Base-by-base conservation (phyloP, 139 green algal genomes). In the Bryopsis sp. region DNA sequence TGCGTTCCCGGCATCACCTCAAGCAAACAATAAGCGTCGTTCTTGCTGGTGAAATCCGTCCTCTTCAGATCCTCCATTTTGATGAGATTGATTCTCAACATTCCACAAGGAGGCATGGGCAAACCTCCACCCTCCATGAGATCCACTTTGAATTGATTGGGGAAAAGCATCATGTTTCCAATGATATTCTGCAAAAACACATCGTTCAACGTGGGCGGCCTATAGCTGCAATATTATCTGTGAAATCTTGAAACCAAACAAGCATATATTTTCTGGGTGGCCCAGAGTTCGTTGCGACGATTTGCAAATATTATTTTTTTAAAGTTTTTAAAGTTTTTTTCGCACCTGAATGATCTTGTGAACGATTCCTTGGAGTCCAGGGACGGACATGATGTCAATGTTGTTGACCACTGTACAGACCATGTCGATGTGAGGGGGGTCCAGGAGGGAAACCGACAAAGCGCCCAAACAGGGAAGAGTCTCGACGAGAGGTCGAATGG, bases 391-490 rank as follows among this genome's bases (percentile, higher is more conserved):
- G 36, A 93, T 28, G 78, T 93, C 87, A 11, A 86, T 61, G 3
- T 69, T 63, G 46, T 77, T 75, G 63, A 86, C 69, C 39, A 86
- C 39, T 37, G 61, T 73, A 19, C 89, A 74, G 1, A 63, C 81
- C 48, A 80, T 71, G 81, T 90, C 87, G 7, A 89, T 54, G 47
- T 82, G 66, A 46, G 74, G 84, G 74, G 46, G 58, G 46, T 82
- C 68, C 11, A 91, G 78, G 71, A 93, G 72, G 4, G 63, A 78
- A n/a, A 93, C 72, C n/a, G 70, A 75, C 36, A 86, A 79, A 19
- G 80, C 85, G 19, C 87, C 87, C 11, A 91, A 61, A 72, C 83
- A 91, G 31, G 87, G 87, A 31, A 93, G 78, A 24, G 76, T 84
- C 58, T 93, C 87, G 28, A 90, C 79, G 68, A 93, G 76, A 2